These are phyloP conservation scores for Glycine soja DNA, from an alignment of 306 rosid genomes.

Conservation along the genomic window DNA sequence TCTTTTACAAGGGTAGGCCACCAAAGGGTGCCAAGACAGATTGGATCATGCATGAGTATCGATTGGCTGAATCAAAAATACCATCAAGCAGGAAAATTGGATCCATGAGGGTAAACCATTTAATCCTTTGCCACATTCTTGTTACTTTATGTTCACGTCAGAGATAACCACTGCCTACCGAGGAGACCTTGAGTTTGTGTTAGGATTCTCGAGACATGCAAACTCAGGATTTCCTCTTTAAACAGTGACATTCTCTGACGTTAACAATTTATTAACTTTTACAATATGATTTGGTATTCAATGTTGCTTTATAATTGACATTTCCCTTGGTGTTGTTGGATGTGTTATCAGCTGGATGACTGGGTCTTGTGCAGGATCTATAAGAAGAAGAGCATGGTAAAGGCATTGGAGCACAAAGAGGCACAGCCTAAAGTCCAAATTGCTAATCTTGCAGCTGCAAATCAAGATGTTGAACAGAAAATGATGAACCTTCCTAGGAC, in stretches of 20 bases:
- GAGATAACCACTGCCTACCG: too few relatives aligned
- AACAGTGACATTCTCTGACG: too few relatives aligned
- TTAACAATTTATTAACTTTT: not conserved
- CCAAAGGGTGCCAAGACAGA: slow-evolving; percentile 80
- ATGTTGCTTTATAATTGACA: slow-evolving; percentile 41
- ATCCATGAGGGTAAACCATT: slow-evolving; percentile 73
- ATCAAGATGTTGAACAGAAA: slow-evolving; percentile 52
- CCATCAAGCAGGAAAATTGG: slow-evolving; percentile 58
- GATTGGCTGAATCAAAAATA: slow-evolving; percentile 60
- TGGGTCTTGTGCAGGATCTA: slow-evolving; percentile 96
- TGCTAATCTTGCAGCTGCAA: slow-evolving; percentile 34
- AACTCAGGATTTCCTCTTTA: too few relatives aligned
- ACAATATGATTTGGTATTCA: not conserved
- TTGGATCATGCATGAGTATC: slow-evolving; percentile 91
- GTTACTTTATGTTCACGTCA: not conserved
- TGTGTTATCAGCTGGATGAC: slow-evolving; percentile 80
- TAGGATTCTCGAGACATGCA: too few relatives aligned
- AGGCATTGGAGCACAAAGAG: slow-evolving; percentile 54
- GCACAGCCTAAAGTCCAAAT: slow-evolving; percentile 53
- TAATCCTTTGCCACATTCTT: not conserved
- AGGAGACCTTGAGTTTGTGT: too few relatives aligned
- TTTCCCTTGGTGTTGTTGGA: slow-evolving; percentile 7
- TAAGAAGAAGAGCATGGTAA: slow-evolving; percentile 69
- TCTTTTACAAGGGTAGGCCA: slow-evolving; percentile 81
- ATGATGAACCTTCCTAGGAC: slow-evolving; percentile 69